Conservation (phyloP, 1,284 basidiomycete species). For the Ganoderma sinense region DNA sequence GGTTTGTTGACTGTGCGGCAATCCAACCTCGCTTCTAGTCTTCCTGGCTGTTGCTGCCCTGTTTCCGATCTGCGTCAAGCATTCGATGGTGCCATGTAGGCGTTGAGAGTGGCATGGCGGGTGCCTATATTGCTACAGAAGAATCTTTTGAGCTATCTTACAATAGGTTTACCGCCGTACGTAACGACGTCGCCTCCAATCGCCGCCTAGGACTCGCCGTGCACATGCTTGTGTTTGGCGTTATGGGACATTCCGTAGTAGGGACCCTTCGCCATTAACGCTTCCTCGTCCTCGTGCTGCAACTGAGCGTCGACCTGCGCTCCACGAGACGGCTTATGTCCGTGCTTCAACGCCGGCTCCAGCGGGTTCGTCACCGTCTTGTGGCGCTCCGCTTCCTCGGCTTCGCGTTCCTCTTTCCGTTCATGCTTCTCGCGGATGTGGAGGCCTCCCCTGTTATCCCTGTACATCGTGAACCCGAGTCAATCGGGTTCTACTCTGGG, state of each 20-base stretch:
- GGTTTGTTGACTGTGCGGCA: constrained; percentile 26
- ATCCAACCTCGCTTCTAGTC: not conserved
- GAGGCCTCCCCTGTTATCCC: constrained; percentile 30
- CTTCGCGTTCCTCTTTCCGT: constrained; percentile 26
- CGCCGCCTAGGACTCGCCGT: not conserved
- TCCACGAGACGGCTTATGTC: constrained; percentile 34
- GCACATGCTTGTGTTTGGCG: not conserved
- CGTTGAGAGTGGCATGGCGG: not conserved
- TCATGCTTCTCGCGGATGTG: constrained; percentile 26
- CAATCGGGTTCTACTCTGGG: too few species aligned
- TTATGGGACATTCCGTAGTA: constrained; percentile 28
- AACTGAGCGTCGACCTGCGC: constrained; percentile 37
- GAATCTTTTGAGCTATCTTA: not conserved
- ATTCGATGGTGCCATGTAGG: not conserved
- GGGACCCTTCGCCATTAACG: constrained; percentile 30
- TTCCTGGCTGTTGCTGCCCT: not conserved
- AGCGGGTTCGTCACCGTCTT: constrained; percentile 32
- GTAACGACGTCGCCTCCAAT: too few species aligned
- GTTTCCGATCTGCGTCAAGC: not conserved
- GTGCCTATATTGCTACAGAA: not conserved
- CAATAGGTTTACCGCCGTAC: not conserved
- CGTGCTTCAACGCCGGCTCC: constrained; percentile 33
- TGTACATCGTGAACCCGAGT: not conserved
- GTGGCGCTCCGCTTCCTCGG: constrained; percentile 23
- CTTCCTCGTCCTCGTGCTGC: constrained; percentile 35